Evolutionary conservation across 2,329 filamentous ascomycete species (phyloP), one percentile per base, ranked within the genome.

Genomic region (Periconia sp.): DNA sequence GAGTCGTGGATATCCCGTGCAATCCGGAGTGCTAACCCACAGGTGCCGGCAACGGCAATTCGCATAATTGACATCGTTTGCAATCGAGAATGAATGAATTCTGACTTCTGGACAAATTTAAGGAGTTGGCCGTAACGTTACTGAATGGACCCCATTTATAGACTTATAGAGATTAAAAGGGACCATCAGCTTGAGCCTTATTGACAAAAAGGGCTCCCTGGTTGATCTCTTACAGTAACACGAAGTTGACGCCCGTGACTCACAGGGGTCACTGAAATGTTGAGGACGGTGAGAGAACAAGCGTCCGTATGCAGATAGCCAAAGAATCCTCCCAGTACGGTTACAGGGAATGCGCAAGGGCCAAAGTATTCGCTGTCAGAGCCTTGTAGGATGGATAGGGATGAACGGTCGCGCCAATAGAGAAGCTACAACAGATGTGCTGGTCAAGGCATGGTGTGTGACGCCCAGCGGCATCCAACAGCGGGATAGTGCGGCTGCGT

Each of bases 11-110:
- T 77, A 57, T 81, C 78, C 43, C 81, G 76, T 12, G 78, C 80
- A 46, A 86, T 78, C 23, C 78, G 71, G 47, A 78, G 75, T 40
- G 81, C 81, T 40, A 86, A 70, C 38, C 80, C 81, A 50, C 81
- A 80, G 36, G 78, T 83, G 29, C 83, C 83, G 52, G 82, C 83
- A 53, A 86, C 77, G 32, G 81, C 82, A 57, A 86, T 75, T 61
- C 81, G 77, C 76, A 85, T 84, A 66, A 76, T 80, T 43, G 55
- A 48, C 53, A 61, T 60, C n/a, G n/a, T n/a, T n/a, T n/a, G n/a
- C n/a, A n/a, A n/a, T n/a, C n/a, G n/a, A n/a, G n/a, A n/a, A n/a
- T n/a, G n/a, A n/a, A n/a, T n/a, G n/a, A n/a, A n/a, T n/a, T n/a
- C n/a, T n/a, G n/a, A n/a, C n/a, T n/a, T n/a, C n/a, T n/a, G n/a